Evolutionary conservation across 2,329 filamentous ascomycete genomes (phyloP).

Genomic region (Cytospora schulzeri): DNA sequence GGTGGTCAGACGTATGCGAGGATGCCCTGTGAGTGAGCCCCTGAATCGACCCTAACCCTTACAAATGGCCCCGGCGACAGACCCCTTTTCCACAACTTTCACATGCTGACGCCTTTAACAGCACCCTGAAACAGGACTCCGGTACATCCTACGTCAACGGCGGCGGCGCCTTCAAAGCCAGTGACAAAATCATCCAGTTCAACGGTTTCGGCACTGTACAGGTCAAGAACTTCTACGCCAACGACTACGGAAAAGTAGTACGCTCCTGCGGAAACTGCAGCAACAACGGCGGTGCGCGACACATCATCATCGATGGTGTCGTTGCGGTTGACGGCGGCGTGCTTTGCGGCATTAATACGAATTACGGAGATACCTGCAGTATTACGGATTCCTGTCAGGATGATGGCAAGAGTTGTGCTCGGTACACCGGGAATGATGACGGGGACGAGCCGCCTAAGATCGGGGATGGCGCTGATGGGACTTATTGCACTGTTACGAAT

Average conservation of each 20-base stretch:
- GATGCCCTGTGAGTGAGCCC: background rate
- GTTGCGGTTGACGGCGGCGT: conserved; percentile 43
- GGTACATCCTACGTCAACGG: conserved; percentile 43
- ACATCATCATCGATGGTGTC: conserved; percentile 47
- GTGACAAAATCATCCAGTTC: conserved; percentile 43
- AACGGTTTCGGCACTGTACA: conserved; percentile 40
- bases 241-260: conserved; percentile 49
- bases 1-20: background rate
- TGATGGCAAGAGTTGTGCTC: conserved; percentile 1
- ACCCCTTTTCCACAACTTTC: too few species aligned
- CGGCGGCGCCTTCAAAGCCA: conserved; percentile 40
- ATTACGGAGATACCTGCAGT: conserved; percentile 44
- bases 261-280: conserved; percentile 52
- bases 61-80: too few species aligned
- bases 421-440: conserved; percentile 1
- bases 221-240: conserved; percentile 44
- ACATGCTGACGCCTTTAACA: too few species aligned
- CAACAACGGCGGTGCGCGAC: conserved; percentile 41
- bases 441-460: conserved; percentile 6
- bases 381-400: conserved; percentile 31
- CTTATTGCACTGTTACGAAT: too few species aligned
- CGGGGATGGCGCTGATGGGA: conserved; percentile 4
- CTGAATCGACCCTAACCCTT: background rate
- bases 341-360: conserved; percentile 50
- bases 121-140: conserved; percentile 31